Base-by-base conservation (phyloP, 2,329 filamentous ascomycete genomes). In the Fusarium sp. region DNA sequence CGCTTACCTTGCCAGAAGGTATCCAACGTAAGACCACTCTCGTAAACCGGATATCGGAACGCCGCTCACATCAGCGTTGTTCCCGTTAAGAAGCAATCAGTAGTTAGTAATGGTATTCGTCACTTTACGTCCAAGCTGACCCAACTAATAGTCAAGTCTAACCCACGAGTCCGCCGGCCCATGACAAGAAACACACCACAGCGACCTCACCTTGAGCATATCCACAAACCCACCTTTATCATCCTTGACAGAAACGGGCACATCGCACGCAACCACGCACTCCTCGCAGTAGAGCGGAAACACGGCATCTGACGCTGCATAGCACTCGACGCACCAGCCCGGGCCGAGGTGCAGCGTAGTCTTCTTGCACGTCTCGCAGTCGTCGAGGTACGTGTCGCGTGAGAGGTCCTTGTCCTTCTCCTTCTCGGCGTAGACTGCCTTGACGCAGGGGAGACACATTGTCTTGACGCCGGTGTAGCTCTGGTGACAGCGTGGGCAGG, bases 181-280 rank as follows among this genome's bases (percentile, higher is more conserved):
- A 0, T 10, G 35, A 20, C 71, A 73, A 4, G 19, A 30, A 11
- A 53, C 39, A n/a, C 71, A 73, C 71, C 71, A 73, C 10, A 73
- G 19, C 4, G 17, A 65, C n/a, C 33, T 45, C 10, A 71, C 57
- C 22, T 57, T 43, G 0, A 68, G 39, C 65, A 73, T 56, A 10
- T 71, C 62, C 6, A 73, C 60, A 7, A 30, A 11, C 0, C 56
- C 65, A 1, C 65, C 71, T n/a, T 19, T 43, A 3, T 62, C 62
- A 44, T 70, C 48, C 4, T 10, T 57, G 0, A 73, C 68, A 4
- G 2, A 5, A 5, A 45, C 4, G 0, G 71, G 71, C 7, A 71
- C 20, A 4, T 62, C 53, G 9, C 25, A 43, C 9, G 48, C 14
- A 4, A 35, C 3, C 1, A 49, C 53, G 10, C 71, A 72, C 9